Evolutionary conservation across 1,284 basidiomycete species (phyloP), one percentile per base, ranked within the genome.

Genomic region (Chondrostereum purpureum): DNA sequence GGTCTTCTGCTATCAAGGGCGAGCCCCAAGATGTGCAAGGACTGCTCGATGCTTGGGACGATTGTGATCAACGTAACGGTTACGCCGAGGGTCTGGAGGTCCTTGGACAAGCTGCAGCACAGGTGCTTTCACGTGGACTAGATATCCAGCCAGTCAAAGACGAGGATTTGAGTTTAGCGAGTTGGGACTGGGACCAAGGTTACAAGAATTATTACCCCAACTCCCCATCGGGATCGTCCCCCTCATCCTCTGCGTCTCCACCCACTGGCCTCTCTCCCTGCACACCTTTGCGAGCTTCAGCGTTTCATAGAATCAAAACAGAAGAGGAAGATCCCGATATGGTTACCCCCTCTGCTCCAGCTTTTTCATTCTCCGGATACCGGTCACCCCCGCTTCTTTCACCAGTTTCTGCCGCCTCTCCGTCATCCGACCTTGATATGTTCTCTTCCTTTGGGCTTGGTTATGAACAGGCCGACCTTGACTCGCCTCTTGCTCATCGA

Each of bases 31-130:
- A 82, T 52, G 69, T 83, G 8, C 72, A 77, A 50, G 74, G 74
- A 13, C 72, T 80, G 58, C 56, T 84, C 31, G 80, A 81, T 46
- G 74, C 73, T 14, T 85, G 81, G 80, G 83, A 83, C 38, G 70
- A 77, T 53, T 55, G 55, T 22, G 50, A 60, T 60, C 1, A 65
- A 60, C 19, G 53, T 58, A 65, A 72, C 19, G 58, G 67, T 17
- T 63, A 69, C 50, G 60, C 69, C 16, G n/a, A n/a, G n/a, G n/a
- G n/a, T n/a, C n/a, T n/a, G n/a, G 56, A 62, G 35, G 55, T 56
- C 1, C 58, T 31, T n/a, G 27, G 27, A 8, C 27, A 31, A n/a
- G 27, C 27, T 8, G 27, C 27, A 8, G 27, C 27, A 8, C 8
- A 31, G n/a, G 27, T 31, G 8, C 27, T 38, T 38, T 14, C 27